Percentiles rank a stretch among this genome's conserved stretches.
Conservation (phyloP, 129 eudicot genomes). For the Ambrosia trifida region DNA sequence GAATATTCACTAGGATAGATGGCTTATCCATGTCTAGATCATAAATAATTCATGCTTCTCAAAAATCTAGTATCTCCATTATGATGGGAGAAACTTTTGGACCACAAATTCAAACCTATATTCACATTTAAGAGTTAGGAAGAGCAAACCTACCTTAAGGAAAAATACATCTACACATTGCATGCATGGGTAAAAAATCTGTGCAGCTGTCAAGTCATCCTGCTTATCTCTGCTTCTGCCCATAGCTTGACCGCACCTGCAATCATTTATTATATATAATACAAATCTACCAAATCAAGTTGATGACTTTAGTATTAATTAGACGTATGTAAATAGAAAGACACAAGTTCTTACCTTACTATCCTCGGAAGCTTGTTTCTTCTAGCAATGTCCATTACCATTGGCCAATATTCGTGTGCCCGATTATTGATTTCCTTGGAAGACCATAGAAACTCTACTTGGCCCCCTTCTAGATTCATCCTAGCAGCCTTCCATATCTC, state of each 20-base stretch:
- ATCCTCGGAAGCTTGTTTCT: conserved; percentile 59
- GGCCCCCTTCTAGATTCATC: conserved; percentile 46
- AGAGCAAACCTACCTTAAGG: conserved; percentile 51
- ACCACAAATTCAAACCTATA: too few relatives aligned
- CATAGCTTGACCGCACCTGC: conserved; percentile 42
- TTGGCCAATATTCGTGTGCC: conserved; percentile 75
- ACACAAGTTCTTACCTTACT: conserved; percentile 34
- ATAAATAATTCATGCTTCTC: too few relatives aligned
- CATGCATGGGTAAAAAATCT: conserved; percentile 78
- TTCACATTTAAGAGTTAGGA: not conserved
- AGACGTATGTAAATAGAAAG: not conserved
- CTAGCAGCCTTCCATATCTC: conserved; percentile 85
- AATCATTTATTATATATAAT: not conserved
- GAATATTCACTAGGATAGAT: too few relatives aligned
- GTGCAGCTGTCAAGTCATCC: conserved; percentile 76
- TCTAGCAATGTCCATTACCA: conserved; percentile 68
- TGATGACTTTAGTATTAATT: not conserved
- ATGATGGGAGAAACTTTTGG: too few relatives aligned
- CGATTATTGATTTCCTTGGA: conserved; percentile 63
- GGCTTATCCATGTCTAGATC: too few relatives aligned
- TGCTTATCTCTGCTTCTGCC: conserved; percentile 15
- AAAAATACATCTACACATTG: conserved; percentile 87
- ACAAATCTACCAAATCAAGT: too few relatives aligned
- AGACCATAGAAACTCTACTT: conserved; percentile 77
- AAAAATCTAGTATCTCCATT: too few relatives aligned